Base-by-base conservation (phyloP, 352 stramenopile species). In the Globisporangium polare region DNA sequence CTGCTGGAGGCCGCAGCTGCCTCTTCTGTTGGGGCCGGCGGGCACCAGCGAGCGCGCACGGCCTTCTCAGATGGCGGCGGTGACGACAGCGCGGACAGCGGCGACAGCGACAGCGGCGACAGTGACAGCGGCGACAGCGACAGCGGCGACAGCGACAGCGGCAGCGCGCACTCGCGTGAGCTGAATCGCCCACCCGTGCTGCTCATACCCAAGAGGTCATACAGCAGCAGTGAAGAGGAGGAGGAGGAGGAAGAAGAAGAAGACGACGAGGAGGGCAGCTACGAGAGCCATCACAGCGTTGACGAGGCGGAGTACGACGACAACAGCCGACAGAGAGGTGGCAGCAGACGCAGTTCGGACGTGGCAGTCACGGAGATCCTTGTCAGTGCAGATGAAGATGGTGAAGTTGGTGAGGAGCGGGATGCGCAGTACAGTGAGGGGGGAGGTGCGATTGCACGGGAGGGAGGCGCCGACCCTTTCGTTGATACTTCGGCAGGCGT, bases 171-270 rank as follows among this genome's bases (percentile, higher is more conserved):
- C 29, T 31, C n/a, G 22, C 29, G 43, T 10, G 31, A 33, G 9
- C 56, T 37, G 20, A 62, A 18, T 12, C 42, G 43, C 0, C 49
- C 47, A 18, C 58, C 58, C 9, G 59, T 65, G 59, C 20, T 65
- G 22, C 51, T 79, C 9, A 33, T 77, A 42, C 60, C 72, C 3
- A 53, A 69, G 13, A 60, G 58, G 18, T 55, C 66, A 2, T 77
- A 77, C 58, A 74, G 69, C 53, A 79, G 59, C 27, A 58, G 33
- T n/a, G 55, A 60, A 47, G 56, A 47, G 41, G 63, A 53, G 4
- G 45, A 51, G 5, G 53, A 56, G 15, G 61, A 60, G 18, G 45
- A 55, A 6, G 45, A 51, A 12, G 53, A 56, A 20, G 61, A 60
- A 24, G 45, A 55, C 9, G 53, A 69, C 10, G 58, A 26, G n/a